Evolutionary conservation across 441 rosid genomes (phyloP), one percentile per base, ranked within the genome.

Genomic region (Isatis lusitanica): DNA sequence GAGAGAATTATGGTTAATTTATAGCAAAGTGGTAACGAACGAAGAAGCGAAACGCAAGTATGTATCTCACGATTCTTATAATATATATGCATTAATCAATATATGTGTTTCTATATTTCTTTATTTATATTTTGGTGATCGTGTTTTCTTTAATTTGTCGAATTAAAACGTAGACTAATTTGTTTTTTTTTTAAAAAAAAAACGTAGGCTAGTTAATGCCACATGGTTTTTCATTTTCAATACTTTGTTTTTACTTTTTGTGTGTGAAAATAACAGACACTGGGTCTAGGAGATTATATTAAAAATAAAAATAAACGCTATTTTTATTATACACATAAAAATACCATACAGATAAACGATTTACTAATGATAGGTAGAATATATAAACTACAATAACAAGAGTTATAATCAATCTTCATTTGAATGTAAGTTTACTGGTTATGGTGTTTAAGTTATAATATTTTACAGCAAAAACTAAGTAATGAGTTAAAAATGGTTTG

Each of bases 21-120:
- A 76, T 70, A 76, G 44, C 8, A 6, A 56, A 36, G 42, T 62
- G 59, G 43, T 61, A 63, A 43, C 16, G 7, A 33, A 53, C 8
- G 21, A 46, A 50, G 30, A 35, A 11, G 36, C 12, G 57, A 33
- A 56, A 73, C 24, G n/a, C 15, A 55, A 31, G 8, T 36, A 42
- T 35, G 7, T 6, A 43, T 24, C 44, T 17, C 63, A 52, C 10
- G n/a, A 63, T 18, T 70, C 12, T 58, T n/a, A 38, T 56, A 31
- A 38, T 24, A 24, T 36, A 33, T 28, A 30, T n/a, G 55, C 33
- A 57, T 66, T 51, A 31, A 51, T 51, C 36, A 26, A 15, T 26
- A 11, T 53, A 24, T 39, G 17, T 28, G 59, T 28, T 52, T 52
- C 31, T 28, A 5, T 13, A 53, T 13, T 53, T 53, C 36, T 26